Percentiles rank a stretch among this genome's conserved stretches.
Conservation (phyloP, 352 stramenopile genomes). For the Globisporangium canariense region DNA sequence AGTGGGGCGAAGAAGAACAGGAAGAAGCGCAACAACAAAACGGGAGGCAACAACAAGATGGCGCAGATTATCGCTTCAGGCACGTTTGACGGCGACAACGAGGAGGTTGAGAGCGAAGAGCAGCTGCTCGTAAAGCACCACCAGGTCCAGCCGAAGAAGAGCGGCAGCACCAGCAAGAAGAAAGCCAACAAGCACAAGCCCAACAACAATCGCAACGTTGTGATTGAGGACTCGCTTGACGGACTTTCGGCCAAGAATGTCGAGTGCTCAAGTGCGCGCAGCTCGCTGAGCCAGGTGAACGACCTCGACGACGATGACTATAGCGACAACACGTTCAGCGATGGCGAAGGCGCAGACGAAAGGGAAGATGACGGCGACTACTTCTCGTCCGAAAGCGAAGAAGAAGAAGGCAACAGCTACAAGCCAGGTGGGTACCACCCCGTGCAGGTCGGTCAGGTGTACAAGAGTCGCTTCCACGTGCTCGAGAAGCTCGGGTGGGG, state of each 20-base stretch:
- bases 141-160: constrained; percentile 6
- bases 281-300: constrained; percentile 19
- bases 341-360: constrained; percentile 20
- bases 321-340: constrained; percentile 33
- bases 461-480: constrained; percentile 93
- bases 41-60: neutral
- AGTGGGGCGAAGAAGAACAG: constrained; percentile 10
- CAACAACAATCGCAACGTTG: neutral
- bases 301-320: constrained; percentile 29
- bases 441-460: constrained; percentile 92
- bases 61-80: neutral
- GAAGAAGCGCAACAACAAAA: constrained; percentile 15
- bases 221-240: constrained; percentile 12
- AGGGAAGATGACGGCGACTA: constrained; percentile 82
- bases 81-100: neutral
- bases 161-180: constrained; percentile 6
- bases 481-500: constrained; percentile 99
- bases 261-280: constrained; percentile 28
- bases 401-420: constrained; percentile 95
- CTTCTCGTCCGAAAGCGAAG: constrained; percentile 79
- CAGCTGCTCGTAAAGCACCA: constrained; percentile 8
- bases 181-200: neutral
- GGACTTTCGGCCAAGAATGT: constrained; percentile 25
- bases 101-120: constrained; percentile 15
- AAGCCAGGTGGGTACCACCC: constrained; percentile 97